Percentiles rank a stretch among this genome's conserved stretches.
Evolutionary conservation across 805 yeast species (phyloP).

Genomic region (Zygosaccharomyces bisporus): DNA sequence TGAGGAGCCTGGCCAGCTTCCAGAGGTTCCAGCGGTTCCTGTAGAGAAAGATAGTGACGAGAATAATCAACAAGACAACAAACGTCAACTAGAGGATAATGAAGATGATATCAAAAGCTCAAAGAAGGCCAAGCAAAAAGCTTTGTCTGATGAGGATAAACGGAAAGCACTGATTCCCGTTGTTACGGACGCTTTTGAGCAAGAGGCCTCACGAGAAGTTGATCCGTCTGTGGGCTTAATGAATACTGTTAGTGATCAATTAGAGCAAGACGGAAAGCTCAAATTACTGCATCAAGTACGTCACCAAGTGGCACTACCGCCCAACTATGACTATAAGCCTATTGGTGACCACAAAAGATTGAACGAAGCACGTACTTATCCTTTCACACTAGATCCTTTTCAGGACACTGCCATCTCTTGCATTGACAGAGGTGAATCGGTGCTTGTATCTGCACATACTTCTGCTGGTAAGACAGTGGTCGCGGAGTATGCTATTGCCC

Average conservation of each 20-base stretch:
- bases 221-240: conserved; percentile 73
- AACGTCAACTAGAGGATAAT: conserved; percentile 5
- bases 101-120: conserved; percentile 11
- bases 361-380: conserved; percentile 83
- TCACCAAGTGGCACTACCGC: conserved; percentile 96
- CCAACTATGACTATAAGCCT: conserved; percentile 82
- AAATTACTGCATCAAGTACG: conserved; percentile 89
- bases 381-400: conserved; percentile 92
- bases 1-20: conserved; percentile 25
- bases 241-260: conserved; percentile 38
- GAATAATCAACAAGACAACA: conserved; percentile 2
- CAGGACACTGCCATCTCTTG: conserved; percentile 96
- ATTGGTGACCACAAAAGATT: conserved; percentile 79
- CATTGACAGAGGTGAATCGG: conserved; percentile 91
- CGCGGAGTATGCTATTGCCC: conserved; percentile 96
- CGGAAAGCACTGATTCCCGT: conserved; percentile 58
- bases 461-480: conserved; percentile 98
- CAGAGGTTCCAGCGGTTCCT: conserved; percentile 19
- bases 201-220: conserved; percentile 86
- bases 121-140: conserved; percentile 31
- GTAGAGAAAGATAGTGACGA: conserved; percentile 5
- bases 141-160: conserved; percentile 38
- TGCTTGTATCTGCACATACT: conserved; percentile 94
- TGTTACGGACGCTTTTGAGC: conserved; percentile 82
- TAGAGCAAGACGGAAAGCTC: conserved; percentile 49